Evolutionary conservation across 2,329 filamentous ascomycete genomes (phyloP).

Genomic region (Geosmithia flava): DNA sequence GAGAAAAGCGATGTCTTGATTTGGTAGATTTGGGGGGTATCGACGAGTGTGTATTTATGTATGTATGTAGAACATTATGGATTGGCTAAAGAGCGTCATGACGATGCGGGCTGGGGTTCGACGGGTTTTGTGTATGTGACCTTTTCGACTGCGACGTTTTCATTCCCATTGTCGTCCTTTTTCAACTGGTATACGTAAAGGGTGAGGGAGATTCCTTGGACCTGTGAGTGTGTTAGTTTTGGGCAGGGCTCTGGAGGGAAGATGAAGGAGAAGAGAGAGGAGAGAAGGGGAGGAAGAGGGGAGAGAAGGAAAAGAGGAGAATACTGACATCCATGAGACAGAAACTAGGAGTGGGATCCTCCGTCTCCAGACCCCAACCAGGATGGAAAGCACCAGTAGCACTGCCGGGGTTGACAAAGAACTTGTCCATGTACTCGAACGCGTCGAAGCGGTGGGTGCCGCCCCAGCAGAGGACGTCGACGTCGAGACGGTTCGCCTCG

Average conservation of each 20-base stretch:
- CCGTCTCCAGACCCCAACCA: constrained; percentile 43
- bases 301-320: background rate
- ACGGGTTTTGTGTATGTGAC: constrained; percentile 74
- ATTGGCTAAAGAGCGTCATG: constrained; percentile 13
- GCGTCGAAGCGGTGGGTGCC: constrained; percentile 58
- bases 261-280: background rate
- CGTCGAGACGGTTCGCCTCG: constrained; percentile 55
- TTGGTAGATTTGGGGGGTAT: background rate
- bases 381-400: constrained; percentile 52
- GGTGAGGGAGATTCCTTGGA: constrained; percentile 91
- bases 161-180: constrained; percentile 63
- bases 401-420: constrained; percentile 58
- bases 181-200: constrained; percentile 86
- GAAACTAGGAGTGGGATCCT: constrained; percentile 79
- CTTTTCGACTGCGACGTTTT: constrained; percentile 76
- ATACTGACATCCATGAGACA: constrained; percentile 90
- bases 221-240: constrained; percentile 35
- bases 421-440: constrained; percentile 64
- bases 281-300: constrained; percentile 12
- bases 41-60: background rate
- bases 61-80: background rate
- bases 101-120: constrained; percentile 40
- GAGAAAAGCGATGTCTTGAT: background rate
- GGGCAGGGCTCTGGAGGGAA: background rate
- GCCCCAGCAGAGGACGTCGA: constrained; percentile 58